phyloP scores from a whole-genome alignment of 352 stramenopile species.

The Phytophthora constricta region DNA sequence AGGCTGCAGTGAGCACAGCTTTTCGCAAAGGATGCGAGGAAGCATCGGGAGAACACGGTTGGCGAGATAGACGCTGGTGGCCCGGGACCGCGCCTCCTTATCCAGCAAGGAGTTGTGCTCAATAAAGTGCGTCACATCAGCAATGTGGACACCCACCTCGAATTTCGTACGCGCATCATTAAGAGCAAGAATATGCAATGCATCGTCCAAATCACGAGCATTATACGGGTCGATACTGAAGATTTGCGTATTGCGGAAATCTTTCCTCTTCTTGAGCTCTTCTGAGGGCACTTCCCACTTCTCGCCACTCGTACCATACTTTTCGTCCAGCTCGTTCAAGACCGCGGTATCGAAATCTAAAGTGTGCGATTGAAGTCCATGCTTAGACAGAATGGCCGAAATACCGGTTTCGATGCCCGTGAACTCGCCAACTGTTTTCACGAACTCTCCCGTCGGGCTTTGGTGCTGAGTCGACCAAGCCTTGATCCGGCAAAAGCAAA shows the following conservation, averaged over 20 bases:
- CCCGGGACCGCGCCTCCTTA: constrained; percentile 90
- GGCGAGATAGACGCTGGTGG: constrained; percentile 97
- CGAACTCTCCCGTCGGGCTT: constrained; percentile 75
- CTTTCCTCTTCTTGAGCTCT: constrained; percentile 85
- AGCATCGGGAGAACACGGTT: constrained; percentile 97
- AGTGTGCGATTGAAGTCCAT: constrained; percentile 86
- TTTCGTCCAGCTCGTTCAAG: constrained; percentile 72
- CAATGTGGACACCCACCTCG: constrained; percentile 98
- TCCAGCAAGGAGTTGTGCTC: constrained; percentile 91
- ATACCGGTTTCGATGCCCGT: constrained; percentile 90
- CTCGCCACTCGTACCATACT: constrained; percentile 73
- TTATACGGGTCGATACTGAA: constrained; percentile 99
- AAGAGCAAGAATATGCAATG: constrained; percentile 90
- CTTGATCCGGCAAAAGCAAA: constrained; percentile 78
- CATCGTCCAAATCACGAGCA: constrained; percentile 97
- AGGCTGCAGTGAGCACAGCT: constrained; percentile 97
- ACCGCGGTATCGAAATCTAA: constrained; percentile 73
- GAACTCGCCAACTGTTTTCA: constrained; percentile 79
- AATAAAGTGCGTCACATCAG: constrained; percentile 98
- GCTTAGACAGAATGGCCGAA: constrained; percentile 91
- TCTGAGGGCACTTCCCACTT: constrained; percentile 80
- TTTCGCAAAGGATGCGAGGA: constrained; percentile 95
- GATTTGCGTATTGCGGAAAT: constrained; percentile 92
- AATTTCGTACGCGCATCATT: constrained; percentile 66
- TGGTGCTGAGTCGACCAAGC: constrained; percentile 64